These are phyloP conservation scores for Graphiopsis chlorocephala DNA, from an alignment of 2,329 filamentous ascomycete species.

Conservation along the genomic window DNA sequence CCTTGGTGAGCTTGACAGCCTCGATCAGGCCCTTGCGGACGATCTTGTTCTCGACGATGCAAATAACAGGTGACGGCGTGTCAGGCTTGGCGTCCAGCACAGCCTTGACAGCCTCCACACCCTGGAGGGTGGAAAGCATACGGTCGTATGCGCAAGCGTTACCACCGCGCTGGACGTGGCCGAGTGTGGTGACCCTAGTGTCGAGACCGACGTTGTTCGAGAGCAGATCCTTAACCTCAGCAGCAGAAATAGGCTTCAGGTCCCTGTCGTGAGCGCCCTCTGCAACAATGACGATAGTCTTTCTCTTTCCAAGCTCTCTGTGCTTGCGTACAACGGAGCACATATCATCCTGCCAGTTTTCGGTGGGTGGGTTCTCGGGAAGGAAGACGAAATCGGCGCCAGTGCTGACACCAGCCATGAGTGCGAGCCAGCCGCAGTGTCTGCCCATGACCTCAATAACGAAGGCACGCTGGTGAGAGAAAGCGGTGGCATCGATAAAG, in stretches of 20 bases:
- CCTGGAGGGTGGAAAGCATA: slow-evolving; percentile 88
- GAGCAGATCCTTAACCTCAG: slow-evolving; percentile 84
- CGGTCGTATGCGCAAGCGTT: slow-evolving; percentile 90
- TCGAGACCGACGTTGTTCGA: slow-evolving; percentile 77
- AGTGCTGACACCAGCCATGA: slow-evolving; percentile 93
- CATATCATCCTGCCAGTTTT: slow-evolving; percentile 90
- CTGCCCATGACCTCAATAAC: slow-evolving; percentile 98
- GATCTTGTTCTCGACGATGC: slow-evolving; percentile 97
- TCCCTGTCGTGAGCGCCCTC: slow-evolving; percentile 87
- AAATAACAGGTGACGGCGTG: slow-evolving; percentile 89
- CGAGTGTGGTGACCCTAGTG: slow-evolving; percentile 89
- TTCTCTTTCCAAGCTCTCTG: slow-evolving; percentile 83
- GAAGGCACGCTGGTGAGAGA: slow-evolving; percentile 92
- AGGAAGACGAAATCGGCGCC: slow-evolving; percentile 97
- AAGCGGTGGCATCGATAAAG: slow-evolving; percentile 92
- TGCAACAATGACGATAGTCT: slow-evolving; percentile 96
- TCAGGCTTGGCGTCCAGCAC: slow-evolving; percentile 86
- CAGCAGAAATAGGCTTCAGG: slow-evolving; percentile 77
- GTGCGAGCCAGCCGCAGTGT: slow-evolving; percentile 94
- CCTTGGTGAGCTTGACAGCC: slow-evolving; percentile 81
- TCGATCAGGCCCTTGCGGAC: slow-evolving; percentile 84
- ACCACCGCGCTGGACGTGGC: slow-evolving; percentile 95
- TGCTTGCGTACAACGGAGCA: slow-evolving; percentile 74
- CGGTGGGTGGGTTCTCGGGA: slow-evolving; percentile 83
- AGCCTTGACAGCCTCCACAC: slow-evolving; percentile 88